Percentiles rank a stretch among this genome's conserved stretches.
Conservation (phyloP, 176 grass and related monocot species). For the Cenchrus purpureus region DNA sequence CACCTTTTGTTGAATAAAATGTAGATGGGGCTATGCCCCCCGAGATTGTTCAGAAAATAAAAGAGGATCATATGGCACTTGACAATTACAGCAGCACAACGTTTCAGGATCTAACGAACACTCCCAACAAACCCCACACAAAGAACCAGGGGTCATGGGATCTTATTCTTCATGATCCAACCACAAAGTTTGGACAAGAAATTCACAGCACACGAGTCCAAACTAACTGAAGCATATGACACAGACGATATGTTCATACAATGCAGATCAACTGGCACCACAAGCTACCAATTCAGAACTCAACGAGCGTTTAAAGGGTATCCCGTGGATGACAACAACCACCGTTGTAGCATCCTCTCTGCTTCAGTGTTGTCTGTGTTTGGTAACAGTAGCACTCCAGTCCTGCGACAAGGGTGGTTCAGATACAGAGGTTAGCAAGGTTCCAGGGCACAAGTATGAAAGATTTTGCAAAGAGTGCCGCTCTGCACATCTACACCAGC, state of each 20-base stretch:
- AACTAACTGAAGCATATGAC: background rate
- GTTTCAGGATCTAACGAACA: background rate
- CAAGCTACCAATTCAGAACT: background rate
- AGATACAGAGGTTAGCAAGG: constrained; percentile 3
- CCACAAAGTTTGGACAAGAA: background rate
- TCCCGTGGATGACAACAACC: background rate
- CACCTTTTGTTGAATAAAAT: no score
- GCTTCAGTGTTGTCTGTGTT: constrained; percentile 2
- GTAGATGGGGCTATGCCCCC: no score
- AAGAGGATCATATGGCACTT: background rate
- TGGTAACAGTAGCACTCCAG: constrained; percentile 16
- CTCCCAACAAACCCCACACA: constrained; percentile 13
- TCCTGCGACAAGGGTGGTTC: constrained; percentile 40
- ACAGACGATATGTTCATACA: background rate
- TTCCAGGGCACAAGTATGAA: background rate
- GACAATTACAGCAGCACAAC: background rate
- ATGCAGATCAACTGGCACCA: constrained; percentile 15
- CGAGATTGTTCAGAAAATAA: no score
- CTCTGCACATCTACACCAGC: background rate
- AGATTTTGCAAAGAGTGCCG: background rate
- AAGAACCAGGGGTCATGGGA: constrained; percentile 12
- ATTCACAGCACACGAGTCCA: constrained; percentile 8
- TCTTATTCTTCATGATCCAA: constrained; percentile 36
- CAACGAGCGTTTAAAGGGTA: background rate
- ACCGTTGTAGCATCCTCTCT: background rate